Conservation (phyloP, 345 rosid species). For the Gynandropsis gynandra region DNA sequence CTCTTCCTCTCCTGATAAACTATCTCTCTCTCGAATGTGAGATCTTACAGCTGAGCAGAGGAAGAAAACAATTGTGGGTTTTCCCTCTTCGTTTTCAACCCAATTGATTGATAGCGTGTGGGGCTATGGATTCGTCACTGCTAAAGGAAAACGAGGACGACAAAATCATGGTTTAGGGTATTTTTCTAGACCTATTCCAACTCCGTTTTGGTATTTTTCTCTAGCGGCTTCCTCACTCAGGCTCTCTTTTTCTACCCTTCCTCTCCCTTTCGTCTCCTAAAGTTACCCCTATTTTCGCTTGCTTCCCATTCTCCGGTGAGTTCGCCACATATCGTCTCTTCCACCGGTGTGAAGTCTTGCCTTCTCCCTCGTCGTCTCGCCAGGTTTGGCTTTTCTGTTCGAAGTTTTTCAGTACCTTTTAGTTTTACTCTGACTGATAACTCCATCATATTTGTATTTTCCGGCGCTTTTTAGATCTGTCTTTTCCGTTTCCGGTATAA, state of each 20-base stretch:
- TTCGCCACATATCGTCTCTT: constrained; percentile 24
- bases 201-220: constrained; percentile 14
- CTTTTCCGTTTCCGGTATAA: background rate
- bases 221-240: background rate
- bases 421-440: constrained; percentile 1
- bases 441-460: background rate
- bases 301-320: constrained; percentile 32
- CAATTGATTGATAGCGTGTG: no score
- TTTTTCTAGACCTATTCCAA: constrained; percentile 4
- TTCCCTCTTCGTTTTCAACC: no score
- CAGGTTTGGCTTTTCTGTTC: constrained; percentile 29
- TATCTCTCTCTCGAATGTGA: no score
- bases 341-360: constrained; percentile 16
- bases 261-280: constrained; percentile 9
- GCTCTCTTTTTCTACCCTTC: constrained; percentile 28
- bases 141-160: no score
- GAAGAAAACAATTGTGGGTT: no score
- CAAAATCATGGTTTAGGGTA: no score
- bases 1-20: no score
- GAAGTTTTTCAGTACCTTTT: background rate
- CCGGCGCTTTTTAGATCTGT: constrained; percentile 43
- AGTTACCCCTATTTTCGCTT: background rate
- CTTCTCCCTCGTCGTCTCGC: constrained; percentile 2
- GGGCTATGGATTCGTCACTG: no score
- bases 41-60: no score